Evolutionary conservation across 1,284 basidiomycete genomes (phyloP), one percentile per base, ranked within the genome.

Genomic region (Cryptococcus hybrid): DNA sequence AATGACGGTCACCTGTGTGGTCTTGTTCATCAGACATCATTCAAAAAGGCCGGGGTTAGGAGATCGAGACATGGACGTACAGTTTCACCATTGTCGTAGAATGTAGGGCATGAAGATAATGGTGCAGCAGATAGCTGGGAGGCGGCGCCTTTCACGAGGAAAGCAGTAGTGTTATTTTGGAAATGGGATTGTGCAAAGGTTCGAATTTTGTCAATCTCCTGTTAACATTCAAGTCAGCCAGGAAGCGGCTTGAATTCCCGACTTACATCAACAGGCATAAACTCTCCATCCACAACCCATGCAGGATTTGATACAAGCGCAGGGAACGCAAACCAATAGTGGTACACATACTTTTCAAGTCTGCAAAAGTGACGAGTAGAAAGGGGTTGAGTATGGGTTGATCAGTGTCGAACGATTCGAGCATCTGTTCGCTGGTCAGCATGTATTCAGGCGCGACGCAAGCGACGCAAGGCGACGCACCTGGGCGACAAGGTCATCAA

Each of bases 291-390:
- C 57, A 92, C 83, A 77, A 92, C 86, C 92, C 92, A 96, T 0
- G 86, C 84, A 3, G 92, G 92, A 65, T 90, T 90, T 12, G 89
- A 82, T 0, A 88, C 85, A 57, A 98, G 86, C 0, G 92, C 92
- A 0, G 96, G 96, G 75, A 97, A 96, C 0, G 90, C 90, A 69
- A 97, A 97, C 94, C 95, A 98, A 78, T 99, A 97, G 73, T 89
- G 93, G 75, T 92, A 98, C 63, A 88, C 89, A 81, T 95, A 98
- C 77, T 95, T 97, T 99, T 99, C 59, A 99, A 86, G 76, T 99
- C 96, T 0, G 96, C 90, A 69, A 88, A 99, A 0, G 92, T 92
- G 64, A 99, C 88, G 34, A 96, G 81, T 12, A 97, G 81, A 78
- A 98, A 98, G 2, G 83, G 82, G 56, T 85, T 89, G 50, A 97